phyloP scores from a whole-genome alignment of 352 stramenopile genomes.

The Pythium coloratum region DNA sequence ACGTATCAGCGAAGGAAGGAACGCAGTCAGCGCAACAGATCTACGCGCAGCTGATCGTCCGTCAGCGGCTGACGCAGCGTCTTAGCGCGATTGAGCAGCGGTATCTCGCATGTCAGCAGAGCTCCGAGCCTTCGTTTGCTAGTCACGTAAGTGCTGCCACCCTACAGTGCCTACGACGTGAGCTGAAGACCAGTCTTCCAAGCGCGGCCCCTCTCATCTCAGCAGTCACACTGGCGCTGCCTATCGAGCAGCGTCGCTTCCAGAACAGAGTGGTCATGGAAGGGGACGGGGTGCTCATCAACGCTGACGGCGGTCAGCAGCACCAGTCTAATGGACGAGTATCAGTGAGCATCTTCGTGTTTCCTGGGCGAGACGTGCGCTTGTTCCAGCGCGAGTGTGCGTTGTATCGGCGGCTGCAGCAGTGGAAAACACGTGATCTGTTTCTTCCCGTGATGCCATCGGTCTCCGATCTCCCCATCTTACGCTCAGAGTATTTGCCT shows the following conservation, averaged over 20 bases:
- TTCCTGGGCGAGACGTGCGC: slow-evolving; percentile 8
- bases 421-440: slow-evolving; percentile 18
- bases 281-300: not conserved
- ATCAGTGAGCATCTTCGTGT: slow-evolving; percentile 2
- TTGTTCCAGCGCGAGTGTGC: not conserved
- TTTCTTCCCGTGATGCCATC: slow-evolving; percentile 23
- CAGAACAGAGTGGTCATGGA: not conserved
- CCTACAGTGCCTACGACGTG: slow-evolving; percentile 4
- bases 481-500: slow-evolving; percentile 9
- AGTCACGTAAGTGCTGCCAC: not conserved
- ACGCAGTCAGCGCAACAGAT: not conserved
- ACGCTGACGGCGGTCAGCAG: not conserved
- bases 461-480: slow-evolving; percentile 1
- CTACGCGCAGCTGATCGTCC: slow-evolving; percentile 12
- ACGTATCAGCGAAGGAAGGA: not conserved
- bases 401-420: slow-evolving; percentile 19
- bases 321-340: not conserved
- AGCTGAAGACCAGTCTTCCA: slow-evolving; percentile 19
- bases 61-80: not conserved
- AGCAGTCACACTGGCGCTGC: slow-evolving; percentile 7
- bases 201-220: not conserved
- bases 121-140: not conserved
- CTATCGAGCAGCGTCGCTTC: not conserved
- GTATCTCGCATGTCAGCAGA: not conserved
- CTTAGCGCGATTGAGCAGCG: slow-evolving; percentile 1